A percentile compares a stretch with the other conserved stretches of the same genome.
These are phyloP conservation scores for Solanum pimpinellifolium DNA, from an alignment of 257 asterid genomes.

Conservation along the genomic window DNA sequence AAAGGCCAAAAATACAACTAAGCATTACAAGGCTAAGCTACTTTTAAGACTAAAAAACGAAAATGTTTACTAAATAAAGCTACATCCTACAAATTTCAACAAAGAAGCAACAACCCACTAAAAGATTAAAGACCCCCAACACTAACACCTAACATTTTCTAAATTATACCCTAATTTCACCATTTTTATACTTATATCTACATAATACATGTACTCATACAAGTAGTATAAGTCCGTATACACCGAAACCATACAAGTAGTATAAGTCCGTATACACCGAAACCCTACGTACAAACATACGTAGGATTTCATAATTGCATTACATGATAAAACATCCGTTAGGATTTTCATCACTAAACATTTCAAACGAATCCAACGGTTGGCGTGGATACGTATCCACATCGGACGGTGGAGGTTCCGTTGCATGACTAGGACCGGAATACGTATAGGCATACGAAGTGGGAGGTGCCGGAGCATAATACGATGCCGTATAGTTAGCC, in stretches of 20 bases:
- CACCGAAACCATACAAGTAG: constrained; percentile 12
- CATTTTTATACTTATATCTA: neutral
- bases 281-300: neutral
- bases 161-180: neutral
- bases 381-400: constrained; percentile 24
- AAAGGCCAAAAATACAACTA: neutral
- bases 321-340: constrained; percentile 57
- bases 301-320: neutral
- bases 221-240: constrained; percentile 19
- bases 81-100: neutral
- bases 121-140: neutral
- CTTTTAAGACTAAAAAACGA: neutral
- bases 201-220: constrained; percentile 11
- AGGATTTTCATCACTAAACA: constrained; percentile 75
- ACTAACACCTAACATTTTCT: neutral
- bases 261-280: constrained; percentile 8
- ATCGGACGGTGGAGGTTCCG: constrained; percentile 25
- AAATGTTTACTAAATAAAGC: constrained; percentile 1
- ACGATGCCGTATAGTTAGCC: constrained; percentile 37
- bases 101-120: neutral
- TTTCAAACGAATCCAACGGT: constrained; percentile 68
- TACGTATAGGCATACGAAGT: constrained; percentile 31
- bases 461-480: constrained; percentile 36
- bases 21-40: constrained; percentile 1
- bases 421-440: constrained; percentile 6